Evolutionary conservation across 129 eudicot genomes (phyloP).

Genomic region (Scalesia atractyloides): DNA sequence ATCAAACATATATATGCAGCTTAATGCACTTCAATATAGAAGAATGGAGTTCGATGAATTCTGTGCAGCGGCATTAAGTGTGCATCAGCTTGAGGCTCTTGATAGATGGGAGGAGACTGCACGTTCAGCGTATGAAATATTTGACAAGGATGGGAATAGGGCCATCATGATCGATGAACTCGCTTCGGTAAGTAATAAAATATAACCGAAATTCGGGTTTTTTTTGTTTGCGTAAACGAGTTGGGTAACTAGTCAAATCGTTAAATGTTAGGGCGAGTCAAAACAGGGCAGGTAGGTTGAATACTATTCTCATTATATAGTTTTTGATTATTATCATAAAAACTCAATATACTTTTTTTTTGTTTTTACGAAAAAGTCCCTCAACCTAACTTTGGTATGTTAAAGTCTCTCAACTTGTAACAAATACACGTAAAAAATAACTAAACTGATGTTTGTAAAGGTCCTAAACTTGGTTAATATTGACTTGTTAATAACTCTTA

Average conservation of each 20-base stretch:
- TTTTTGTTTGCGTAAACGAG: too few relatives aligned
- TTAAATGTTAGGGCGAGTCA: neutral
- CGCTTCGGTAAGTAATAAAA: slow-evolving; percentile 65
- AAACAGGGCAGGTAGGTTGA: neutral
- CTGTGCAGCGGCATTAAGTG: slow-evolving; percentile 85
- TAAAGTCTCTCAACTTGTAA: too few relatives aligned
- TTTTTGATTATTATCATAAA: too few relatives aligned
- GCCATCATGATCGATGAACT: slow-evolving; percentile 85
- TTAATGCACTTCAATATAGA: slow-evolving; percentile 82
- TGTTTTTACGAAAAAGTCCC: too few relatives aligned
- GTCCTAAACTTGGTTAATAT: too few relatives aligned
- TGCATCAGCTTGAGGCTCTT: slow-evolving; percentile 88
- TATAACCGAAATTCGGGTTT: neutral
- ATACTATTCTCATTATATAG: neutral
- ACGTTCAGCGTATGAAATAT: slow-evolving; percentile 78
- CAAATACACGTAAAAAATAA: too few relatives aligned
- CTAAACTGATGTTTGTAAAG: too few relatives aligned
- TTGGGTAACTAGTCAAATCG: neutral
- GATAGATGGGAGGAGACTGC: slow-evolving; percentile 97
- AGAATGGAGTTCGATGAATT: slow-evolving; percentile 96
- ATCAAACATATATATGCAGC: slow-evolving; percentile 43
- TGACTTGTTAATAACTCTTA: too few relatives aligned
- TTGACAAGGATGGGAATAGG: slow-evolving; percentile 89
- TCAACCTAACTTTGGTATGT: too few relatives aligned
- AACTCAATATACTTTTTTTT: too few relatives aligned